Base-by-base conservation (phyloP, 2,329 filamentous ascomycete species). In the Xylariales sp. region DNA sequence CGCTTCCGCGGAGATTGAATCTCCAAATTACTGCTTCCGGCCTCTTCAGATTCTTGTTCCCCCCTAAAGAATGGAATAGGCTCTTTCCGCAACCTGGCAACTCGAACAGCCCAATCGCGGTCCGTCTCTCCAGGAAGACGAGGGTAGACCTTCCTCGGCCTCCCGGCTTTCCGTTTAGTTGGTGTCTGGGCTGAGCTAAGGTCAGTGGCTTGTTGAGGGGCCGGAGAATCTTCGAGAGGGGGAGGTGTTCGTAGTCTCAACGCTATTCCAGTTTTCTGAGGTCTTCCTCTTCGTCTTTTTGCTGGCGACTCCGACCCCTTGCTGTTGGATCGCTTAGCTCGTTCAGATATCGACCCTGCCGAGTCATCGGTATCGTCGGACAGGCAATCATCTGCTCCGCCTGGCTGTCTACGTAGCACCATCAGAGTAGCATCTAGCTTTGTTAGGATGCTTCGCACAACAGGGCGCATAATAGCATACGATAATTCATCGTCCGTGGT, bases 401-500 rank as follows among this genome's bases (percentile, higher is more conserved):
- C 63, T 25, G 83, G 75, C 1, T 77, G 71, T 41, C 81, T 77
- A 54, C 90, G 87, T 12, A 97, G 68, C 4, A 81, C 76, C 20
- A 71, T 67, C 5, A 95, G 72, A 1, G 91, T 70, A 5, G 67
- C 59, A 49, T 96, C 88, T 2, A 95, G 56, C 24, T 79, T 76
- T 2, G 70, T 62, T 7, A 95, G 67, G 13, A 90, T 74, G 47
- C 87, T 82, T n/a, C 81, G 72, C 10, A 85, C 72, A 0, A 78
- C 72, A 0, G 88, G 87, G 1, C 73, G 72, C 13, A 95, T 65
- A 5, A 94, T 66, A 2, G 61, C 56, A 41, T 73, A 67, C 1
- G 87, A 85, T 33, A 69, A 56, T 2, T 85, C 80, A 47, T 95
- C 88, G 49, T 95, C 83, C 2, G 78, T 73, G 6, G 84, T 74